Evolutionary conservation across 2,329 filamentous ascomycete genomes (phyloP).

Genomic region (Diplocarpon rosae): DNA sequence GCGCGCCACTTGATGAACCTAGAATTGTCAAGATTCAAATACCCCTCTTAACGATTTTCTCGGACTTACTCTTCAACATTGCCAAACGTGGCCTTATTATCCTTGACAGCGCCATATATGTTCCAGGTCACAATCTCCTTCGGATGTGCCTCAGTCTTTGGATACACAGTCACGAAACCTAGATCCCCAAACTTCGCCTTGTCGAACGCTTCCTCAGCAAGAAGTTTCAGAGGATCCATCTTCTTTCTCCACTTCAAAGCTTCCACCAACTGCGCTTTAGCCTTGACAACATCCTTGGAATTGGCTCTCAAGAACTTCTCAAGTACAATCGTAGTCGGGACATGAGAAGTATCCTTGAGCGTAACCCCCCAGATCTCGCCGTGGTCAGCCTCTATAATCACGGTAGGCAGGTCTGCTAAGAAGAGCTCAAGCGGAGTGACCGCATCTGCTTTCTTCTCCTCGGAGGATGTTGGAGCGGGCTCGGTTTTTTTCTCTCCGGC

Average conservation of each 20-base stretch:
- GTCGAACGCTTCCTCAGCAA: conserved; percentile 51
- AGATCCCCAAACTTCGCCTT: conserved; percentile 63
- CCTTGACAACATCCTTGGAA: conserved; percentile 59
- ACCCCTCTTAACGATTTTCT: background rate
- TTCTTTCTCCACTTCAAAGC: conserved; percentile 77
- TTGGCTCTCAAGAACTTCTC: conserved; percentile 95
- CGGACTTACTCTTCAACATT: conserved; percentile 61
- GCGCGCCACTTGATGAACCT: conserved; percentile 88
- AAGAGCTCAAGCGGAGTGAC: conserved; percentile 39
- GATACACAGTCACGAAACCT: conserved; percentile 70
- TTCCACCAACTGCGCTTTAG: conserved; percentile 65
- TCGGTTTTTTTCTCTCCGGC: background rate
- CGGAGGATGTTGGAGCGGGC: background rate
- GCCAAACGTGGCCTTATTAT: conserved; percentile 70
- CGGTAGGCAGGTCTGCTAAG: conserved; percentile 43
- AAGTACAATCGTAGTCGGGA: conserved; percentile 72
- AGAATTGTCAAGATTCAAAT: conserved; percentile 4
- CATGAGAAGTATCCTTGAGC: conserved; percentile 41
- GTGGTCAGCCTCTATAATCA: conserved; percentile 48
- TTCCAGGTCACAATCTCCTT: conserved; percentile 79
- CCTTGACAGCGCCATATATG: conserved; percentile 80
- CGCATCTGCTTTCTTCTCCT: conserved; percentile 5
- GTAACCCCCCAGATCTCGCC: conserved; percentile 80
- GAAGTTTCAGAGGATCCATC: conserved; percentile 57
- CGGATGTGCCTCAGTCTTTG: conserved; percentile 37